Base-by-base conservation (phyloP, 768 basidiomycete species). In the Leucocoprinus leucothites region DNA sequence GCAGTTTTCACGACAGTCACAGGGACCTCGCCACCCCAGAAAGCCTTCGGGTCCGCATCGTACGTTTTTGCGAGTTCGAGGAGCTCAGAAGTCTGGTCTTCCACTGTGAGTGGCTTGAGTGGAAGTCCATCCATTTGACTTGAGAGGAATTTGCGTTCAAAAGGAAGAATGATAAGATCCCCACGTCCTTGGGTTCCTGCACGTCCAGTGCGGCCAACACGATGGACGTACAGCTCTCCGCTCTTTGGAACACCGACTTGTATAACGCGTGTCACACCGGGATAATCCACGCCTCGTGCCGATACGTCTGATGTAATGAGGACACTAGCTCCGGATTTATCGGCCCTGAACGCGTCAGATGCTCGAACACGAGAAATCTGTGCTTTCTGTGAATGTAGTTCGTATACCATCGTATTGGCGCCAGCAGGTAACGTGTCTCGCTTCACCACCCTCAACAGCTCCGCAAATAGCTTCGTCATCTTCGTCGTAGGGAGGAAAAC, bases 301-400 rank as follows among this genome's bases (percentile, higher is more conserved):
- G 91, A 94, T 4, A 96, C 85, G 61, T 96, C 94, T 1, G 92
- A 94, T 3, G 86, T 89, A 61, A 97, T 76, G 49, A 96, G 80
- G 26, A 97, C 73, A 2, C 81, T 74, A 0, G 85, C 79, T 3
- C 75, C 75, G 1, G 70, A 65, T 16, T 60, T 75, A 59, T 87
- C 82, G 1, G 57, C n/a, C 53, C 85, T 75, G 78, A 92, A 95
- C 9, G 59, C 49, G 13, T 80, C 75, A 1, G 87, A 88, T 0
- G 84, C 78, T 2, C 61, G 64, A 6, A 80, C 76, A 25, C 92
- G 86, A 16, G 69, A 56, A 0, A 77, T 66, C 79, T 89, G 84
- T 22, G 78, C 67, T 45, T 84, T 77, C 71, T 86, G 88, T 5
- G 89, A 90, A 73, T 96, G 91, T 43, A 94, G 87, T 71, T 94